These are phyloP conservation scores for Amphirosellinia nigrospora DNA, from an alignment of 495 filamentous ascomycete genomes.

Conservation along the genomic window DNA sequence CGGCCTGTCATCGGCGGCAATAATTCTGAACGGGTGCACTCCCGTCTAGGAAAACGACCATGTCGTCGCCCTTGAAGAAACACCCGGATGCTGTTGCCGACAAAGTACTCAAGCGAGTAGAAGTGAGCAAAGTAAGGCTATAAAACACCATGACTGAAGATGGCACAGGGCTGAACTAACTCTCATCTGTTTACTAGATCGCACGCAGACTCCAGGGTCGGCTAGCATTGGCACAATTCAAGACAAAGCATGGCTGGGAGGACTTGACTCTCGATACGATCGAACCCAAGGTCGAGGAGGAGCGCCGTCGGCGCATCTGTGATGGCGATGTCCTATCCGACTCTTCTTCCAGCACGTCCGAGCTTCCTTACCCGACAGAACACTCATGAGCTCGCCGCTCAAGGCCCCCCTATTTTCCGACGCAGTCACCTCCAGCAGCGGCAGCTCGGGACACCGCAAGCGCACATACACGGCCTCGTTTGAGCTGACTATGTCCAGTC, in stretches of 20 bases:
- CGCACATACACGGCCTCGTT: conserved; percentile 61
- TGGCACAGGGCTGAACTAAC: conserved; percentile 21
- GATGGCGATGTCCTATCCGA: conserved; percentile 75
- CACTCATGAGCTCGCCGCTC: conserved; percentile 68
- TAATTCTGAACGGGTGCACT: conserved; percentile 22
- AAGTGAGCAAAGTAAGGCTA: conserved; percentile 80
- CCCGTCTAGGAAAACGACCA: conserved; percentile 44
- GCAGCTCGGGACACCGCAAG: conserved; percentile 61
- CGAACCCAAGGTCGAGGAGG: conserved; percentile 75
- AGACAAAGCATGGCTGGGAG: conserved; percentile 89
- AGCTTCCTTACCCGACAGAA: conserved; percentile 58
- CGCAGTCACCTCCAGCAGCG: conserved; percentile 64
- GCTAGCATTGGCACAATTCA: conserved; percentile 93
- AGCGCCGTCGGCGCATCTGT: conserved; percentile 67
- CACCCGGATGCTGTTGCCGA: conserved; percentile 71
- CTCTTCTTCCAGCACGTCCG: conserved; percentile 77
- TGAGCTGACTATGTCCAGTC: conserved; percentile 52
- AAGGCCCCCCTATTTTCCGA: conserved; percentile 74
- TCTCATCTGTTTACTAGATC: conserved; percentile 64
- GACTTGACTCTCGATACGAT: conserved; percentile 76
- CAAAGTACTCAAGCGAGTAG: conserved; percentile 72
- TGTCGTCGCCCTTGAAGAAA: conserved; percentile 63
- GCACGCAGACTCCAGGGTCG: conserved; percentile 89
- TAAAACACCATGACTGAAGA: not conserved
- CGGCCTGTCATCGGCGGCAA: conserved; percentile 28